These are phyloP conservation scores for Chlorella vulgaris DNA, from an alignment of 139 green algal genomes.

Conservation along the genomic window DNA sequence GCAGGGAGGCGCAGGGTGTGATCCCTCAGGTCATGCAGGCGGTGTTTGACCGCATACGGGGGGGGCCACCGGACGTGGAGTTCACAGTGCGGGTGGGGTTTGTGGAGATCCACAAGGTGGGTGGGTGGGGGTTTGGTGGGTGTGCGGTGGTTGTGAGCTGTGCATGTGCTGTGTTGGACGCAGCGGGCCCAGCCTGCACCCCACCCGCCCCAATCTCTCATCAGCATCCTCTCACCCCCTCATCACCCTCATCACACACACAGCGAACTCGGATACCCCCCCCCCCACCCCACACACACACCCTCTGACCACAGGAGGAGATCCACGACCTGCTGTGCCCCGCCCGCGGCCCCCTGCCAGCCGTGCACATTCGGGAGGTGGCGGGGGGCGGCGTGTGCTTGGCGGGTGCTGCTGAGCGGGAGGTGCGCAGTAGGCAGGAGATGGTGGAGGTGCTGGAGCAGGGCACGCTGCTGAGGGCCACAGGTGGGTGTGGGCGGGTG, in stretches of 20 bases:
- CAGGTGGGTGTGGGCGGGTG: constrained; percentile 25
- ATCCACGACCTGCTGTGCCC: constrained; percentile 81
- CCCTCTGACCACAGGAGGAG: constrained; percentile 66
- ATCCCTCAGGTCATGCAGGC: constrained; percentile 82
- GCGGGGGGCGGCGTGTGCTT: constrained; percentile 75
- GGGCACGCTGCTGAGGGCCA: constrained; percentile 80
- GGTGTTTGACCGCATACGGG: constrained; percentile 75
- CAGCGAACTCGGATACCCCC: no score
- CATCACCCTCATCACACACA: no score
- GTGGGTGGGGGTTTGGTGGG: background rate
- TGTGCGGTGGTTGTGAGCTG: background rate
- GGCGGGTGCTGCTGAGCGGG: constrained; percentile 77
- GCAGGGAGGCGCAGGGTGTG: constrained; percentile 54
- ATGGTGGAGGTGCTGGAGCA: constrained; percentile 83
- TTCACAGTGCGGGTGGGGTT: constrained; percentile 87
- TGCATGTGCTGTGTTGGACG: background rate
- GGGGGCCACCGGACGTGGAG: constrained; percentile 39
- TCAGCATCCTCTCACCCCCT: no score
- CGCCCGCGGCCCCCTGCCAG: constrained; percentile 29
- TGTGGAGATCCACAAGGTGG: constrained; percentile 93
- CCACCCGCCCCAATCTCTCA: no score
- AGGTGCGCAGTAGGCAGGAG: constrained; percentile 77
- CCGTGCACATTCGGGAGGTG: constrained; percentile 81
- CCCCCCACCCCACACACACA: background rate
- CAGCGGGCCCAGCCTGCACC: no score